A percentile compares a stretch with the other conserved stretches of the same genome.
These are phyloP conservation scores for Saccharomycopsis fibuligera DNA, from an alignment of 805 yeast genomes.

Conservation along the genomic window DNA sequence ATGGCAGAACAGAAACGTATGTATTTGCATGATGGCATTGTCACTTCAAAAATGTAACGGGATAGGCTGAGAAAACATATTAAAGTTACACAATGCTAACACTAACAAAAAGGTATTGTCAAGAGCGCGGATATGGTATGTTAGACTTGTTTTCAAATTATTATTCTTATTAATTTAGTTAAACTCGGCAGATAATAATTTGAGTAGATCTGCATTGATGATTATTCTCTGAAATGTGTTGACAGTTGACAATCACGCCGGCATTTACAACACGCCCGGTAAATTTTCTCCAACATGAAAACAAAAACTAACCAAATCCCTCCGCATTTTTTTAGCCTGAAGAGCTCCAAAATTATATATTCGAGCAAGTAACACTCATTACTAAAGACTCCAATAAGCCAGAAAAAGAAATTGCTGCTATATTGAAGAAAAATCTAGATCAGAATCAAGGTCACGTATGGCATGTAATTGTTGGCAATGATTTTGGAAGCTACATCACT, in stretches of 20 bases:
- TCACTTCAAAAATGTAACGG: not conserved
- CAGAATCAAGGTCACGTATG: conserved; percentile 60
- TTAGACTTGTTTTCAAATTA: not conserved
- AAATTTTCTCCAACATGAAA: not conserved
- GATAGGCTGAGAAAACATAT: not conserved
- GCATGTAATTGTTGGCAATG: conserved; percentile 78
- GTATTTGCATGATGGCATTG: not conserved
- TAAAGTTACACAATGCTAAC: not conserved
- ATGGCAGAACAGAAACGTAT: conserved; percentile 15
- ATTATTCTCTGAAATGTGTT: not conserved
- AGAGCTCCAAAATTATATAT: conserved; percentile 45
- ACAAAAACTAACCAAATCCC: not conserved
- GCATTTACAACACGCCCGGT: not conserved
- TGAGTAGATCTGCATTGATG: not conserved
- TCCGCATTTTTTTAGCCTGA: conserved; percentile 24
- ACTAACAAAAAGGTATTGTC: conserved; percentile 8
- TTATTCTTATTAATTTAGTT: not conserved
- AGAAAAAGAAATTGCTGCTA: conserved; percentile 60
- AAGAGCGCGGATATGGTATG: conserved; percentile 18
- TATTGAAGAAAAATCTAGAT: conserved; percentile 59
- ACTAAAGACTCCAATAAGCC: conserved; percentile 33
- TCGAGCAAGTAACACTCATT: conserved; percentile 42
- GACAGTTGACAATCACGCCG: not conserved
- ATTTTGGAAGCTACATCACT: conserved; percentile 73
- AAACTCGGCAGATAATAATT: not conserved